Evolutionary conservation across 2,329 filamentous ascomycete species (phyloP).

Genomic region (Pyrenophora seminiperda): DNA sequence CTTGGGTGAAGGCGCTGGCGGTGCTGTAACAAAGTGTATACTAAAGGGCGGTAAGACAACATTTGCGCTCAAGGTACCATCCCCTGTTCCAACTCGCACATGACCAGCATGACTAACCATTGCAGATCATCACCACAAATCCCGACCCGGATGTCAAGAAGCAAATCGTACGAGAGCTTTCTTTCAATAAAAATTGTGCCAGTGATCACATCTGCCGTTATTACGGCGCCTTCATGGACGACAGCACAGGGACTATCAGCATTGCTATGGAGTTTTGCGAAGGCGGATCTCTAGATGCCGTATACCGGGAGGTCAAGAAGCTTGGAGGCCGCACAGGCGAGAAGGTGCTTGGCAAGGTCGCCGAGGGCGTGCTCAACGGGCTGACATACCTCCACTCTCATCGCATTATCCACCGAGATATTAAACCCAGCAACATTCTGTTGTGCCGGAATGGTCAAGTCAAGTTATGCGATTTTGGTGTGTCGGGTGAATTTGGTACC

Average conservation of each 20-base stretch:
- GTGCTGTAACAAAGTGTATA: conserved; percentile 89
- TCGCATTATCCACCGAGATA: conserved; percentile 98
- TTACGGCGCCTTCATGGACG: conserved; percentile 95
- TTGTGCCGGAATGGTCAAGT: conserved; percentile 86
- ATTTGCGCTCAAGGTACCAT: conserved; percentile 86
- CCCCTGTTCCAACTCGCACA: neutral
- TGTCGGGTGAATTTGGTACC: conserved; percentile 96
- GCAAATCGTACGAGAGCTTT: conserved; percentile 93
- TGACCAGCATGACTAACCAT: neutral
- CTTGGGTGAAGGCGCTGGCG: conserved; percentile 91
- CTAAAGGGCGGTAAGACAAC: conserved; percentile 91
- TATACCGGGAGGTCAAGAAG: conserved; percentile 97
- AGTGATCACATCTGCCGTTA: conserved; percentile 97
- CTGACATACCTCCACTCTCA: conserved; percentile 93
- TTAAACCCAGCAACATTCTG: conserved; percentile 97
- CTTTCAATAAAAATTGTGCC: conserved; percentile 97
- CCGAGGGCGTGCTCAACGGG: conserved; percentile 90
- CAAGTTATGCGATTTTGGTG: conserved; percentile 97
- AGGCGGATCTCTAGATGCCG: conserved; percentile 91
- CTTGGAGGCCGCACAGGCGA: conserved; percentile 93
- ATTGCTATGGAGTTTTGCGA: conserved; percentile 99
- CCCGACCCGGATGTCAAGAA: conserved; percentile 98
- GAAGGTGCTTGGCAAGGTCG: conserved; percentile 95
- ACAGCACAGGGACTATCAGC: conserved; percentile 93
- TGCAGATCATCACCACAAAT: conserved; percentile 90